These are phyloP conservation scores for Tothia fuscella DNA, from an alignment of 2,329 filamentous ascomycete species.

Conservation along the genomic window DNA sequence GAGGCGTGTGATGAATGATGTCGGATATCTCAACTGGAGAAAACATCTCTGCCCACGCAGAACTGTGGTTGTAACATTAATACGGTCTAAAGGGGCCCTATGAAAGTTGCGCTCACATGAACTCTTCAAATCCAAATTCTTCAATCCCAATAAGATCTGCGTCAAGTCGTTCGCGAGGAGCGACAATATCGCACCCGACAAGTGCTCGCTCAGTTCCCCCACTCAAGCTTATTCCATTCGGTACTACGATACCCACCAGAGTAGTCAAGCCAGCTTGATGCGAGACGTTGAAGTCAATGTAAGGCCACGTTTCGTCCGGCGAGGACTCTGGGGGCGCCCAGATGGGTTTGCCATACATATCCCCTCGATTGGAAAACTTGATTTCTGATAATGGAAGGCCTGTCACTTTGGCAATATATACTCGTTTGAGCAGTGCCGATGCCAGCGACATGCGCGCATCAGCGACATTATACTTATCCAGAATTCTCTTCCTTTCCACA, in stretches of 20 bases:
- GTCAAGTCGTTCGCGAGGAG: constrained; percentile 55
- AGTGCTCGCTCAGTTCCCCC: neutral
- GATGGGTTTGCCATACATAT: constrained; percentile 39
- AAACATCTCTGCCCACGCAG: constrained; percentile 61
- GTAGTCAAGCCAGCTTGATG: constrained; percentile 71
- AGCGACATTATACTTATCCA: constrained; percentile 52
- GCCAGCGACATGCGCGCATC: constrained; percentile 66
- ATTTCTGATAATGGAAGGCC: constrained; percentile 50
- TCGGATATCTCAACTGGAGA: constrained; percentile 47
- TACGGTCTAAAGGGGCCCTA: no score
- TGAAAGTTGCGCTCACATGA: no score
- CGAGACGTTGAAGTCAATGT: constrained; percentile 61
- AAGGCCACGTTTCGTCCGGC: constrained; percentile 15
- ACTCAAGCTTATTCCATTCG: constrained; percentile 17
- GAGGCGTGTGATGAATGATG: constrained; percentile 41
- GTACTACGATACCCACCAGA: constrained; percentile 39
- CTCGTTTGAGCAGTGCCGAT: constrained; percentile 63
- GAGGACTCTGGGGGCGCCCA: constrained; percentile 30
- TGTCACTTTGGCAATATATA: constrained; percentile 49
- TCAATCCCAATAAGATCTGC: constrained; percentile 46
- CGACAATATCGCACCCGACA: constrained; percentile 66
- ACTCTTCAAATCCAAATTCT: constrained; percentile 56
- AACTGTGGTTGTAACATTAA: no score
- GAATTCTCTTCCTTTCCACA: constrained; percentile 45
- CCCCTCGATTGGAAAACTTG: constrained; percentile 42